Conservation (phyloP, 192 early-diverging fungal genomes). For the Martensiomyces pterosporus region DNA sequence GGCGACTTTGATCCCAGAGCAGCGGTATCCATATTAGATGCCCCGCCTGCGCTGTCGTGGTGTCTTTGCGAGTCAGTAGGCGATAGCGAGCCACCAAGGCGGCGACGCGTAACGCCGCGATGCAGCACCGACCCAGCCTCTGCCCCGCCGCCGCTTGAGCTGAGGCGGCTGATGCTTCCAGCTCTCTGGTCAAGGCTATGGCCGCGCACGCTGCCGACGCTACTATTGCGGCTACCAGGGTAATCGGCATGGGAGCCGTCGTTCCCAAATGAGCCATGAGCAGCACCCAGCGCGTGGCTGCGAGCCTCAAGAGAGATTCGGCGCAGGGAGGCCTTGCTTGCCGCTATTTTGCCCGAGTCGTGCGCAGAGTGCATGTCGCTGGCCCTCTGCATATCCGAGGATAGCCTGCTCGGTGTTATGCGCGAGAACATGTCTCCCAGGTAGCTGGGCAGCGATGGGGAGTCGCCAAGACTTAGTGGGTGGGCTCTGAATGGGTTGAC, state of each 20-base stretch:
- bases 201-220: constrained; percentile 6
- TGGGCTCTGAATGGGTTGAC: constrained; percentile 40
- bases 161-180: constrained; percentile 12
- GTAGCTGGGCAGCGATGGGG: constrained; percentile 26
- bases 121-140: constrained; percentile 35
- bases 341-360: neutral
- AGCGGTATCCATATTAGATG: neutral
- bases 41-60: neutral
- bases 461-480: constrained; percentile 32
- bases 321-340: constrained; percentile 9
- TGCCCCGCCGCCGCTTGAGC: constrained; percentile 20
- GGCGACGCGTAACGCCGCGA: constrained; percentile 40
- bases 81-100: constrained; percentile 38
- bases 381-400: constrained; percentile 4
- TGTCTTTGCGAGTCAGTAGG: constrained; percentile 23
- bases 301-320: constrained; percentile 19
- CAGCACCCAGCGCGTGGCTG: constrained; percentile 2
- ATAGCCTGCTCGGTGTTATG: neutral
- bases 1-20: constrained; percentile 16
- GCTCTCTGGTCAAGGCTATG: constrained; percentile 25
- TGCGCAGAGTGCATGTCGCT: constrained; percentile 1
- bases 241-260: constrained; percentile 1
- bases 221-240: constrained; percentile 2
- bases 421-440: constrained; percentile 1
- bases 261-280: neutral